Evolutionary conservation across 345 rosid species (phyloP).

Genomic region (Linum tenue): DNA sequence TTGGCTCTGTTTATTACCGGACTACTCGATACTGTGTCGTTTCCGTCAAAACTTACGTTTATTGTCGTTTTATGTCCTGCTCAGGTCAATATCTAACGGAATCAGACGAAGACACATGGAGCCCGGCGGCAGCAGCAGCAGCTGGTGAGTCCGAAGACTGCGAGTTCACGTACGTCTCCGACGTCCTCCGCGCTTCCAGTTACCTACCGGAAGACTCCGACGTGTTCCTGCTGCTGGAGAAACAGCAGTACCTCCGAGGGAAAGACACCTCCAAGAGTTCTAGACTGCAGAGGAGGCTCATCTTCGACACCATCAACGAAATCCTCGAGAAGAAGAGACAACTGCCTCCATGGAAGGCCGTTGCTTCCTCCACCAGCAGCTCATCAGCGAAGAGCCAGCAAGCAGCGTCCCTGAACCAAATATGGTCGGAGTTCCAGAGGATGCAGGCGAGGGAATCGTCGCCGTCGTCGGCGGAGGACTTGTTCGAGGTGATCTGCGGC

Average conservation of each 20-base stretch:
- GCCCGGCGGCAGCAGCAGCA: constrained; percentile 25
- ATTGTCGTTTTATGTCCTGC: not conserved
- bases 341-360: constrained; percentile 49
- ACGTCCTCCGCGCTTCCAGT: constrained; percentile 50
- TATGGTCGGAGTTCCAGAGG: constrained; percentile 60
- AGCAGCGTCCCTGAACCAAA: constrained; percentile 27
- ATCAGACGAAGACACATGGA: constrained; percentile 59
- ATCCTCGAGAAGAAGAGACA: constrained; percentile 42
- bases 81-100: constrained; percentile 40
- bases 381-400: constrained; percentile 5
- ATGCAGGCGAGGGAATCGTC: constrained; percentile 42
- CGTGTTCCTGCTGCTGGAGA: constrained; percentile 58
- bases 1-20: constrained; percentile 3
- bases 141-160: constrained; percentile 33
- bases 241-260: constrained; percentile 55
- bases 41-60: not conserved
- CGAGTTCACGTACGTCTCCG: constrained; percentile 68
- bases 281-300: constrained; percentile 50
- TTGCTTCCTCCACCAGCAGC: constrained; percentile 1
- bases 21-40: constrained; percentile 5
- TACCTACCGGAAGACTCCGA: constrained; percentile 48
- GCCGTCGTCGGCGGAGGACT: constrained; percentile 34
- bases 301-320: constrained; percentile 58
- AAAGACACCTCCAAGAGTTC: constrained; percentile 43
- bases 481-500: constrained; percentile 57